A percentile compares a stretch with the other conserved stretches of the same genome.
These are phyloP conservation scores for Batrachochytrium dendrobatidis DNA, from an alignment of 371 early-diverging fungal species.

Conservation along the genomic window DNA sequence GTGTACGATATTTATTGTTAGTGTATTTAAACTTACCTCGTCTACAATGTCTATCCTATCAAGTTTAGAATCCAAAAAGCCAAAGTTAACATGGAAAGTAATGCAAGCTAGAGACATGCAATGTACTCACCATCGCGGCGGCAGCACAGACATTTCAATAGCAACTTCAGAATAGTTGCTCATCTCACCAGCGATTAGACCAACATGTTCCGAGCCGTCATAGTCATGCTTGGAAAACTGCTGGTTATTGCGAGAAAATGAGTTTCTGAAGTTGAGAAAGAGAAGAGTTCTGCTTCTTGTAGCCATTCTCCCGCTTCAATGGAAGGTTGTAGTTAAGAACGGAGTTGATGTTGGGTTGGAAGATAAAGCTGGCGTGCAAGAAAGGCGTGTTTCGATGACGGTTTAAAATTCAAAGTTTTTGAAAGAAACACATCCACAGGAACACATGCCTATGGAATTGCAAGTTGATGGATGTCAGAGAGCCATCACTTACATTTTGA, in stretches of 20 bases:
- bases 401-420: not conserved
- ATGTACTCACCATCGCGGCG: constrained; percentile 80
- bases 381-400: no score
- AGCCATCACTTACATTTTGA: no score
- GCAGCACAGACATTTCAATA: constrained; percentile 61
- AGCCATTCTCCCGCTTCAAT: no score
- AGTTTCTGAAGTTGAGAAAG: constrained; percentile 88
- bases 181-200: constrained; percentile 45
- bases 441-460: no score
- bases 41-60: constrained; percentile 83
- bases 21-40: constrained; percentile 44
- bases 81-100: not conserved
- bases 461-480: no score
- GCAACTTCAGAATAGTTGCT: constrained; percentile 27
- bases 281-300: constrained; percentile 84
- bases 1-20: no score
- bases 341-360: no score
- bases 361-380: no score
- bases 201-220: constrained; percentile 48
- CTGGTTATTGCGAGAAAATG: constrained; percentile 63
- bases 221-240: constrained; percentile 29
- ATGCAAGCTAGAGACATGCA: not conserved
- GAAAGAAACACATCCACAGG: not conserved
- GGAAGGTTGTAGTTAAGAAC: no score
- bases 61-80: not conserved